Evolutionary conservation across 2,329 filamentous ascomycete species (phyloP).

Genomic region (Hymenoscyphus fructigenus): DNA sequence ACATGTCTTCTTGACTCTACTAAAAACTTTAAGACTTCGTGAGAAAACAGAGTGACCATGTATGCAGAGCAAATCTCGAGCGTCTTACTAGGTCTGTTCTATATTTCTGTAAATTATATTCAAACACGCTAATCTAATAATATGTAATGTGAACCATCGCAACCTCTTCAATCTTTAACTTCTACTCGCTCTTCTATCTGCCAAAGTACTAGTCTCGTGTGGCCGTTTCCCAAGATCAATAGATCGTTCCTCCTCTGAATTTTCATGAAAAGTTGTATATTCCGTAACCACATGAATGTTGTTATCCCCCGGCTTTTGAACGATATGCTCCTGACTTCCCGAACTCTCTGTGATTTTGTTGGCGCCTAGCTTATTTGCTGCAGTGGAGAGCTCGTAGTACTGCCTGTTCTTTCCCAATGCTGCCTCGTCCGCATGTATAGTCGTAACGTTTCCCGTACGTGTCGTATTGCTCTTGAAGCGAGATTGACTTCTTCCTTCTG

Average conservation of each 20-base stretch:
- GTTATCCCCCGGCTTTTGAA: neutral
- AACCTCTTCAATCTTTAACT: neutral
- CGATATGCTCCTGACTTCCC: neutral
- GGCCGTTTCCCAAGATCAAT: neutral
- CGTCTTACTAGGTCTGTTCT: too few species aligned
- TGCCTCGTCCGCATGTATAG: neutral
- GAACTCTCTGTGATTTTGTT: neutral
- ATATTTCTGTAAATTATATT: too few species aligned
- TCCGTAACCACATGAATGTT: conserved; percentile 1
- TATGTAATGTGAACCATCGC: too few species aligned
- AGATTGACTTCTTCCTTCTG: neutral
- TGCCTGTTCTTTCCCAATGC: neutral
- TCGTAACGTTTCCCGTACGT: neutral
- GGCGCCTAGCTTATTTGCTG: neutral
- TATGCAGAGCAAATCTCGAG: too few species aligned
- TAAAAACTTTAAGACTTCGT: too few species aligned
- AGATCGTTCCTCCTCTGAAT: neutral
- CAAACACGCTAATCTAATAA: too few species aligned
- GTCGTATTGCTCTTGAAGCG: neutral
- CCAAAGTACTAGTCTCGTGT: neutral
- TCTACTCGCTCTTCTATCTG: neutral
- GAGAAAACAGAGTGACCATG: too few species aligned
- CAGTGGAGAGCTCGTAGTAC: conserved; percentile 1
- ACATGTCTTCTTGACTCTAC: too few species aligned
- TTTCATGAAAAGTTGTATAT: neutral